Conservation (phyloP, 495 filamentous ascomycete genomes). For the Penicillium flavigenum region DNA sequence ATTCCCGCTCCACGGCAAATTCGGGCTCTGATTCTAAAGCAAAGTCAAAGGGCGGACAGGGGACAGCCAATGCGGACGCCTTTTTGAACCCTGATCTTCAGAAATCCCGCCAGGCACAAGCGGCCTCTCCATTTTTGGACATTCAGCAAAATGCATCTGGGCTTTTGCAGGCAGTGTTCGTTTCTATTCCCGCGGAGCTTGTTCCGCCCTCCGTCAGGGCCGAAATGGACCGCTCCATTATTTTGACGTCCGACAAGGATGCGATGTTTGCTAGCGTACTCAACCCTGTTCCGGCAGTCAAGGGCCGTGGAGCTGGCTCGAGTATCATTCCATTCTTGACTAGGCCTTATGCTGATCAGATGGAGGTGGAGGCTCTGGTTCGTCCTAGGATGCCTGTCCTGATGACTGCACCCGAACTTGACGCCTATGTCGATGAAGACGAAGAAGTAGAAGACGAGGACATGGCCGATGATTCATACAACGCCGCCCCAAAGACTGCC, state of each 20-base stretch:
- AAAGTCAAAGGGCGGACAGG: constrained; percentile 37
- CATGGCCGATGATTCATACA: constrained; percentile 19
- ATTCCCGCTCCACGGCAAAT: constrained; percentile 29
- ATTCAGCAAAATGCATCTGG: constrained; percentile 49
- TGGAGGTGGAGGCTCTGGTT: constrained; percentile 70
- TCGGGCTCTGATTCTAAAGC: constrained; percentile 33
- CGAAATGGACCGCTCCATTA: constrained; percentile 74
- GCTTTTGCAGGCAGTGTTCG: constrained; percentile 63
- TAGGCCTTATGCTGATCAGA: constrained; percentile 54
- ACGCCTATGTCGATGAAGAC: constrained; percentile 29
- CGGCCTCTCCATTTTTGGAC: constrained; percentile 24
- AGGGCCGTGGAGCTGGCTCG: constrained; percentile 54
- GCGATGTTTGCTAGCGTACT: constrained; percentile 78
- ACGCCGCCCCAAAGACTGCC: constrained; percentile 18
- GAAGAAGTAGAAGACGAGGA: constrained; percentile 50
- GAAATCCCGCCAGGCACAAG: constrained; percentile 25
- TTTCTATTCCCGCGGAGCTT: constrained; percentile 57
- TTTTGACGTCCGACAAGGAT: constrained; percentile 61
- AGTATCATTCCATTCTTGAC: constrained; percentile 78
- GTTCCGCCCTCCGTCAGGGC: constrained; percentile 63
- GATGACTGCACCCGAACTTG: constrained; percentile 32
- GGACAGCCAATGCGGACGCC: constrained; percentile 53
- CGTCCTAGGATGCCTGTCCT: constrained; percentile 63
- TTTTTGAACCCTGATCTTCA: constrained; percentile 47
- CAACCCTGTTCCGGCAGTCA: constrained; percentile 63